These are phyloP conservation scores for Rhodotorula paludigena DNA, from an alignment of 768 basidiomycete species.

Conservation along the genomic window DNA sequence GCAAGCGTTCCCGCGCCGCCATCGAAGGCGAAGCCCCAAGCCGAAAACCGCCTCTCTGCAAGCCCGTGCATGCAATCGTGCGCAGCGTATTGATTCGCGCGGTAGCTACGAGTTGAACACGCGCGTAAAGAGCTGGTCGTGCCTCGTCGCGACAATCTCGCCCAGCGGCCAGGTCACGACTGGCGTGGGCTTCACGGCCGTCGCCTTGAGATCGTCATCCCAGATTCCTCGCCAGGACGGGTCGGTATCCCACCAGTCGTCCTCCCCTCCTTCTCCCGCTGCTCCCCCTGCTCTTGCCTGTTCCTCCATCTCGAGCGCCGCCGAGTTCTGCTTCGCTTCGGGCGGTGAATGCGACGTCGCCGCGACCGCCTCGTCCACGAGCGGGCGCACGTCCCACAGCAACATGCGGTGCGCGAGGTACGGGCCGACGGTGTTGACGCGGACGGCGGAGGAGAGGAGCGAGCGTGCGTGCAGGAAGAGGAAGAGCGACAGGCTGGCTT, in stretches of 20 bases:
- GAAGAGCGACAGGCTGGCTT: constrained; percentile 66
- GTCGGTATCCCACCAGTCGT: constrained; percentile 29
- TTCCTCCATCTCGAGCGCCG: not conserved
- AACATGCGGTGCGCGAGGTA: constrained; percentile 86
- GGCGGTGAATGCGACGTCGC: constrained; percentile 43
- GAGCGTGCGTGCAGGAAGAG: constrained; percentile 89
- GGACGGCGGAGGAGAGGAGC: constrained; percentile 82
- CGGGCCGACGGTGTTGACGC: constrained; percentile 85
- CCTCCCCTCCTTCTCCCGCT: not conserved
- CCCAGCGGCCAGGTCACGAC: constrained; percentile 94
- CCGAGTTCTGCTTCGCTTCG: not conserved
- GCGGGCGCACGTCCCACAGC: constrained; percentile 62
- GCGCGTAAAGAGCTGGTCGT: constrained; percentile 90
- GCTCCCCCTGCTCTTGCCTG: not conserved
- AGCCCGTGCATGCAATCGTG: too few species aligned
- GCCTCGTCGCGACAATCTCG: constrained; percentile 80
- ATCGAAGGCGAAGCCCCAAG: too few species aligned
- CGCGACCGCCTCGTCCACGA: constrained; percentile 58
- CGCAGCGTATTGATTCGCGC: too few species aligned
- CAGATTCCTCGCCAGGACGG: constrained; percentile 1
- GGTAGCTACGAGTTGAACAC: too few species aligned
- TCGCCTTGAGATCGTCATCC: constrained; percentile 20
- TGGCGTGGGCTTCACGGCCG: constrained; percentile 52
- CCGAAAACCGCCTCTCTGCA: too few species aligned
- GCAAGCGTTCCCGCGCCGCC: too few species aligned